phyloP scores from a whole-genome alignment of 345 rosid species.

The Eucalyptus cladocalyx region DNA sequence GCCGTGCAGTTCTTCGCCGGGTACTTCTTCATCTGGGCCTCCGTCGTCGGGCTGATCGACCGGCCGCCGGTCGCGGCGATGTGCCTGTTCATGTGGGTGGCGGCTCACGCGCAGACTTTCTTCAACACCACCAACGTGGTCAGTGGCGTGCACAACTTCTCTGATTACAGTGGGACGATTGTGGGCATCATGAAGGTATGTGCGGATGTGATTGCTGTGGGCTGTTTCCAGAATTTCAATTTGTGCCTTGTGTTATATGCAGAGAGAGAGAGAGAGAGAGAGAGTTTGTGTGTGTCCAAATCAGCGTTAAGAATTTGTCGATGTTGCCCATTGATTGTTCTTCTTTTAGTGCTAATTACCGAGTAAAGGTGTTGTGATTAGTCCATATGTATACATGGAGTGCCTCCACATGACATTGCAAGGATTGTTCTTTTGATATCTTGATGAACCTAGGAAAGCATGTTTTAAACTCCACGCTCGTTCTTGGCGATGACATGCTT shows the following conservation, averaged over 20 bases:
- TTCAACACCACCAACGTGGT: conserved; percentile 71
- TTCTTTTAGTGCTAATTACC: neutral
- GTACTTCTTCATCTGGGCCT: conserved; percentile 78
- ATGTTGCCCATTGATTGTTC: neutral
- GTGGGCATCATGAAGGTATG: conserved; percentile 85
- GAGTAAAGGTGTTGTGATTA: neutral
- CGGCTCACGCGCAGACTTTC: conserved; percentile 68
- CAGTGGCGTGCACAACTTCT: conserved; percentile 61
- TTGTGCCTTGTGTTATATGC: neutral
- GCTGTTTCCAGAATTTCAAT: neutral
- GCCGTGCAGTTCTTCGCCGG: conserved; percentile 66
- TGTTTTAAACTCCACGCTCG: neutral
- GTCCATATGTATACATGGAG: neutral
- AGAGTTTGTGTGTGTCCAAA: neutral
- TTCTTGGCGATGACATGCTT: neutral
- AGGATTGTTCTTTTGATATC: neutral
- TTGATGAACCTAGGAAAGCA: neutral
- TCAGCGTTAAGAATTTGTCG: neutral
- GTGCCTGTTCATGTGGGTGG: conserved; percentile 64
- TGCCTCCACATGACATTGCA: neutral
- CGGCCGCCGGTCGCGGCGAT: conserved; percentile 59
- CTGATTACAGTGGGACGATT: conserved; percentile 65
- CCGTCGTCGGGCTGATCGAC: conserved; percentile 49
- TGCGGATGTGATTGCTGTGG: neutral
- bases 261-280: neutral